A percentile compares a stretch with the other conserved stretches of the same genome.
These are phyloP conservation scores for Taxawa tesnikishii DNA, from an alignment of 2,329 filamentous ascomycete species.

Conservation along the genomic window DNA sequence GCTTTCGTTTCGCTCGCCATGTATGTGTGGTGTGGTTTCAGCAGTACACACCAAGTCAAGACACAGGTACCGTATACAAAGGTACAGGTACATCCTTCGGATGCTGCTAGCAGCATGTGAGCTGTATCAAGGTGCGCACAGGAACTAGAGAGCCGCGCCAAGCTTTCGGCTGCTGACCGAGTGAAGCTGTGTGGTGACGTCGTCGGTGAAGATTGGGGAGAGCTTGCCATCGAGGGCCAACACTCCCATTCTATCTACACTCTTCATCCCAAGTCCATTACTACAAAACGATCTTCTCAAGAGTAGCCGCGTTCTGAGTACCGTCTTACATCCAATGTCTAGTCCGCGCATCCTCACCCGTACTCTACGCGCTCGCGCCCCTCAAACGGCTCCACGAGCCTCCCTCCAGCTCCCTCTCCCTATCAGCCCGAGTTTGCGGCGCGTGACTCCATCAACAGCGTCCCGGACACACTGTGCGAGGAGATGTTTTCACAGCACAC, in stretches of 20 bases:
- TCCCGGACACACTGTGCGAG: not conserved
- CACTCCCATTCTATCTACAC: too few relatives aligned
- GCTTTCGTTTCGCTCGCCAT: not conserved
- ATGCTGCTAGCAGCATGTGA: too few relatives aligned
- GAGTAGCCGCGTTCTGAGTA: not conserved
- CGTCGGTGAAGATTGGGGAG: too few relatives aligned
- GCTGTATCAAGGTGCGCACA: not conserved
- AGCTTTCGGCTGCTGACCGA: too few relatives aligned
- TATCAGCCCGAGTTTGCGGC: not conserved
- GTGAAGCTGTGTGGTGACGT: too few relatives aligned
- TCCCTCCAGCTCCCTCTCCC: not conserved
- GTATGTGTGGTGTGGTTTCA: not conserved
- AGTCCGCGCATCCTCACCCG: not conserved
- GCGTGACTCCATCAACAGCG: constrained; percentile 1
- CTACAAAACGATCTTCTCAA: not conserved
- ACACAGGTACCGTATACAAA: too few relatives aligned
- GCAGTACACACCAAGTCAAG: too few relatives aligned
- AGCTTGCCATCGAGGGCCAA: too few relatives aligned
- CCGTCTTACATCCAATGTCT: not conserved
- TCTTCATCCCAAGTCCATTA: not conserved
- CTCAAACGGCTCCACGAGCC: not conserved
- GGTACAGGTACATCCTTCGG: not conserved
- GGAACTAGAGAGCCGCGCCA: not conserved
- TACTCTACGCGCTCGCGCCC: not conserved
- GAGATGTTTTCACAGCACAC: constrained; percentile 1